Conservation (phyloP, 129 eudicot genomes). For the Centaurea solstitialis region DNA sequence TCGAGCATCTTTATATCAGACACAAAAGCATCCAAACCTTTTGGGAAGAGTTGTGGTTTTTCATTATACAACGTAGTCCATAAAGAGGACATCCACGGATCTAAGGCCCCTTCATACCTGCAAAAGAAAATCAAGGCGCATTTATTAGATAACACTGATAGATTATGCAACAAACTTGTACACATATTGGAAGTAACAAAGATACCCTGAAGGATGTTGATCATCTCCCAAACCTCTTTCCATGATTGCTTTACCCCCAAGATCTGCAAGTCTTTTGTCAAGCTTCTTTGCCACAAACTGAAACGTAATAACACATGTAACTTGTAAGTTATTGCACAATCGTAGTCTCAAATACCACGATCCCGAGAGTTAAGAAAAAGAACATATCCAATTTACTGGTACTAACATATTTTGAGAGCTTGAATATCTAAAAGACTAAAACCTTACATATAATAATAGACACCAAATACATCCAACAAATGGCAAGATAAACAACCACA, state of each 20-base stretch:
- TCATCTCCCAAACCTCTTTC: conserved; percentile 98
- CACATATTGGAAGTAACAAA: not conserved
- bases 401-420: not conserved
- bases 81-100: conserved; percentile 91
- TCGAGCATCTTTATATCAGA: conserved; percentile 49
- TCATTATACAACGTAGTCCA: conserved; percentile 65
- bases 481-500: not conserved
- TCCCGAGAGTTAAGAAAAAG: not conserved
- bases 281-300: conserved; percentile 98
- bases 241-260: conserved; percentile 69
- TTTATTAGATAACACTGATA: not conserved
- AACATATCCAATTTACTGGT: not conserved
- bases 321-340: not conserved
- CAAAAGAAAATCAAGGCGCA: conserved; percentile 11
- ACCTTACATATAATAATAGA: not conserved
- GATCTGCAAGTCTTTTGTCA: conserved; percentile 83
- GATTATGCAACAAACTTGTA: not conserved
- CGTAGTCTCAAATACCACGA: not conserved
- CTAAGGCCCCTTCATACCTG: conserved; percentile 95
- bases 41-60: conserved; percentile 59
- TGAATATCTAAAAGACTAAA: not conserved
- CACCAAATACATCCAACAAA: not conserved
- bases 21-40: conserved; percentile 49
- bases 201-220: conserved; percentile 98
- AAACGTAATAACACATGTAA: not conserved